Base-by-base conservation (phyloP, 176 grass and related monocot species). In the Avena atlantica region DNA sequence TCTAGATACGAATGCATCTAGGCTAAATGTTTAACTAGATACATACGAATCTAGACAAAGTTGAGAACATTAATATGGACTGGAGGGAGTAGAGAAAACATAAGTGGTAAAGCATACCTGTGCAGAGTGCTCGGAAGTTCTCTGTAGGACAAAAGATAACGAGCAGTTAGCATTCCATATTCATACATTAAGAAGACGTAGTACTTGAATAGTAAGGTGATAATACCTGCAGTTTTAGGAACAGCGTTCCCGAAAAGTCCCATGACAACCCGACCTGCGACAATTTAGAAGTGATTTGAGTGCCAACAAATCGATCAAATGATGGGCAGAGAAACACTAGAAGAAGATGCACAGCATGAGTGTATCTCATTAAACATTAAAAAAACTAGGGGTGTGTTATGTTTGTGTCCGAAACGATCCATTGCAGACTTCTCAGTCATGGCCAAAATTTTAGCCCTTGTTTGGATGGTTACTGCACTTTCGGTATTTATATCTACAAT, bases 61-160 rank as follows among this genome's bases (percentile, higher is more conserved):
- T n/a, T n/a, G n/a, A n/a, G n/a, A n/a, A n/a, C n/a, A n/a, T n/a
- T n/a, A n/a, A n/a, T n/a, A n/a, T n/a, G n/a, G n/a, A n/a, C n/a
- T n/a, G n/a, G n/a, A n/a, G n/a, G n/a, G n/a, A n/a, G n/a, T n/a
- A 60, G 17, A 59, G 55, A 76, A 78, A 14, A 24, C 11, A 1
- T 6, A 21, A 61, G n/a, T 36, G 6, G 31, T 50, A 23, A 84
- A 74, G 47, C 57, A 81, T 79, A 99, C 97, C 97, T 84, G 97
- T 99, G 94, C 97, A 99, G 82, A 99, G 94, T 3, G 94, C 94
- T 58, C 94, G 88, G 87, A 99, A 99, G 83, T 99, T 99, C 72
- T 99, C 94, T 99, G 97, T 40, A 60, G 37, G 36, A 78, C 56
- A 66, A 74, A 45, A 36, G 36, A 86, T 42, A 24, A 31, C 42